phyloP scores from a whole-genome alignment of 768 basidiomycete species.

The Aureoboletus auriporus region DNA sequence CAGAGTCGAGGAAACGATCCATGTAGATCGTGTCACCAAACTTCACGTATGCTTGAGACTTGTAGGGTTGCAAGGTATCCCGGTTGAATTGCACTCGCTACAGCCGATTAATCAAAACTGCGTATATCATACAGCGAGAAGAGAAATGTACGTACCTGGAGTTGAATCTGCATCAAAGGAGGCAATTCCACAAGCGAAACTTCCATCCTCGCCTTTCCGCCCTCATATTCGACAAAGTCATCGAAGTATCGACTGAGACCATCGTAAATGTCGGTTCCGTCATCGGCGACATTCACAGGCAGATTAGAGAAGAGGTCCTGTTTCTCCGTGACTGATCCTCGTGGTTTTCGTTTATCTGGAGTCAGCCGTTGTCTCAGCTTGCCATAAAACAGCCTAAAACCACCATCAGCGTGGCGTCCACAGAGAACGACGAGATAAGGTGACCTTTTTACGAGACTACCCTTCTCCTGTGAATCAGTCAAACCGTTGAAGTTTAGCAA shows the following conservation, averaged over 20 bases:
- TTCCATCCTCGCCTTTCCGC: slow-evolving; percentile 84
- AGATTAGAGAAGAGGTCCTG: slow-evolving; percentile 93
- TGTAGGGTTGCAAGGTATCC: slow-evolving; percentile 86
- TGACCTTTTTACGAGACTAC: slow-evolving; percentile 84
- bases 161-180: slow-evolving; percentile 88
- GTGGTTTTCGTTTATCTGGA: slow-evolving; percentile 36
- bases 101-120: slow-evolving; percentile 4
- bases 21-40: slow-evolving; percentile 84
- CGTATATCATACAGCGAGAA: not conserved
- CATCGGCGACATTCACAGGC: slow-evolving; percentile 88
- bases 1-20: slow-evolving; percentile 87
- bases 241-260: slow-evolving; percentile 90
- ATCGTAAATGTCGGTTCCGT: slow-evolving; percentile 90
- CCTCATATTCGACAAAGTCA: slow-evolving; percentile 83
- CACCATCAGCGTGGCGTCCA: slow-evolving; percentile 3
- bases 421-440: not conserved
- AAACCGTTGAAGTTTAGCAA: slow-evolving; percentile 63
- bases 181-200: slow-evolving; percentile 83
- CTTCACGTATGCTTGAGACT: slow-evolving; percentile 93
- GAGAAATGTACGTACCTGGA: slow-evolving; percentile 60
- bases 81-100: slow-evolving; percentile 95
- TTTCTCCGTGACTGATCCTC: slow-evolving; percentile 69
- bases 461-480: slow-evolving; percentile 45
- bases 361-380: slow-evolving; percentile 67
- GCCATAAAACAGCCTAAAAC: slow-evolving; percentile 77